These are phyloP conservation scores for Blastomyces parvus DNA, from an alignment of 2,329 filamentous ascomycete species.

Conservation along the genomic window DNA sequence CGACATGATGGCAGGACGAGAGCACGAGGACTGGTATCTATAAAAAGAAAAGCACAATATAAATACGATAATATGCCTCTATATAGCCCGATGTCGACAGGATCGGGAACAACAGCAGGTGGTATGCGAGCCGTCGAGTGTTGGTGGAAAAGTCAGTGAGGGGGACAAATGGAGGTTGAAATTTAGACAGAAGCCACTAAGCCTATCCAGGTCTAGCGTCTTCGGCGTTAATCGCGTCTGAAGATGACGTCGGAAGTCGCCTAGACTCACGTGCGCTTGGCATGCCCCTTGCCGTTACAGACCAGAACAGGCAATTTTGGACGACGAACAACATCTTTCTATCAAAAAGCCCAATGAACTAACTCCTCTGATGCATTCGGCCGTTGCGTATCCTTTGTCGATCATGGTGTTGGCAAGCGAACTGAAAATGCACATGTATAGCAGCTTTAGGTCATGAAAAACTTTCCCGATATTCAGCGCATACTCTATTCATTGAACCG, in stretches of 20 bases:
- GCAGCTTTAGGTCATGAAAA: not conserved
- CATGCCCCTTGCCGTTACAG: not conserved
- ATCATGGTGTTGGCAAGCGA: not conserved
- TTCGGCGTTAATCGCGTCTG: not conserved
- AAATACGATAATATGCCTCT: not conserved
- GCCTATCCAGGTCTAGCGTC: not conserved
- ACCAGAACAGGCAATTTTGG: not conserved
- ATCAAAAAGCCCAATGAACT: too few species aligned
- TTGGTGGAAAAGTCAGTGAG: not conserved
- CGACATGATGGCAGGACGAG: slow-evolving; percentile 53
- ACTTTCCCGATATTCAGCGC: too few species aligned
- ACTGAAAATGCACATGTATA: not conserved
- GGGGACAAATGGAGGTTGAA: not conserved
- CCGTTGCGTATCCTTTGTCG: not conserved
- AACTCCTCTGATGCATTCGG: not conserved
- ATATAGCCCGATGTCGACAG: not conserved
- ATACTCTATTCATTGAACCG: not conserved
- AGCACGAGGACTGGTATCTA: slow-evolving; percentile 13
- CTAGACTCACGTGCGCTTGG: not conserved
- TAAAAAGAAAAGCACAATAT: not conserved
- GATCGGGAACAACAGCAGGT: not conserved
- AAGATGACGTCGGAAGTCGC: not conserved
- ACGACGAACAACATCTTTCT: not conserved
- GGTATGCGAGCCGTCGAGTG: not conserved
- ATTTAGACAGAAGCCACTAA: not conserved